Evolutionary conservation across 2,329 filamentous ascomycete species (phyloP), one percentile per base, ranked within the genome.

Genomic region (Cladophialophora immunda): DNA sequence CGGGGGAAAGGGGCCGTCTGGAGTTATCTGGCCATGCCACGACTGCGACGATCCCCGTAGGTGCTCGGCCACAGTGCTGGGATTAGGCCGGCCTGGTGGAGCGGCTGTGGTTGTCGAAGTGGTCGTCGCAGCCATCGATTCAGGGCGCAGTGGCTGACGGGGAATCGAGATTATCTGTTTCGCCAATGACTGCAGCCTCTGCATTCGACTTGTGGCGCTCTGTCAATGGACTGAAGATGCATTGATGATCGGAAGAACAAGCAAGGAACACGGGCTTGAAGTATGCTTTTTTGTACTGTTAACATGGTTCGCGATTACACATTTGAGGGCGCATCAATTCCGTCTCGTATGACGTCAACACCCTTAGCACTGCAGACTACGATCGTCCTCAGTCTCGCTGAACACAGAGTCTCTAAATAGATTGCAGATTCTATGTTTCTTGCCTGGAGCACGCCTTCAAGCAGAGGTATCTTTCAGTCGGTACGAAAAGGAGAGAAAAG

Each of bases 1-100:
- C 1, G 84, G 81, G 5, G 80, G 79, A 71, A 86, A 87, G 17
- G 81, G 76, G 15, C 81, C 80, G 17, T 79, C 77, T 29, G 77
- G 72, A 19, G 80, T 78, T 65, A 86, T 84, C 57, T 81, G 77
- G 62, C 83, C 84, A 69, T 87, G 84, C 81, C 85, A 87, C 45
- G 72, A 72, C 25, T 73, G 57, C 6, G 58, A 60, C 13, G 64
- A 66, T 25, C 70, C 70, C 3, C 58, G 60, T 19, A 73, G 65
- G 45, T 73, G 71, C 57, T 68, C 65, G 22, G 60, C 36, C 19
- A 73, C 70, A 13, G 70, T 68, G 38, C 61, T 69, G 3, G 70
- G 67, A 30, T 34, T 36, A 2, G 68, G 68, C 25, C 68, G 64
- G 29, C 67, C 61, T n/a, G 67, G 65, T 13, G 65, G 58, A 13